Evolutionary conservation across 345 rosid genomes (phyloP).

Genomic region (Mallotus nudiflorus): DNA sequence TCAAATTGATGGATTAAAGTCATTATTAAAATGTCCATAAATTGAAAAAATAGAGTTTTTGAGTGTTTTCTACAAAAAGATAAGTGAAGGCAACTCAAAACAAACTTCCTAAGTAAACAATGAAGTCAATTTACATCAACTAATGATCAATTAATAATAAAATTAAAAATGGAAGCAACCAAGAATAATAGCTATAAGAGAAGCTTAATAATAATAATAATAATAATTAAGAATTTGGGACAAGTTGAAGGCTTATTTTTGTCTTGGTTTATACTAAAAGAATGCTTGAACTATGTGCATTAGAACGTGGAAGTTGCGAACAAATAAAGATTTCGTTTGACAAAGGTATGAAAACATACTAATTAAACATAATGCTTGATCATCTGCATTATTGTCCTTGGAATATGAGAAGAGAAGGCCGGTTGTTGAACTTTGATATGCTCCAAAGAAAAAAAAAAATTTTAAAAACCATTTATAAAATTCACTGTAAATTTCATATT

Average conservation of each 20-base stretch:
- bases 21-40: background rate
- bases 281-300: conserved; percentile 42
- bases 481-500: too few species aligned
- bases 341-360: too few species aligned
- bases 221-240: conserved; percentile 16
- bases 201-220: background rate
- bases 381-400: conserved; percentile 19
- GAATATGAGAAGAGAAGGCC: background rate
- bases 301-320: conserved; percentile 49
- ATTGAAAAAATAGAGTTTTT: too few species aligned
- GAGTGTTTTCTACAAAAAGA: background rate
- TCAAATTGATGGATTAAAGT: background rate
- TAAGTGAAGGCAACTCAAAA: conserved; percentile 7
- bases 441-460: too few species aligned
- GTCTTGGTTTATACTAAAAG: conserved; percentile 25
- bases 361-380: background rate
- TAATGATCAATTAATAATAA: background rate
- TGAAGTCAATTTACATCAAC: background rate
- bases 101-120: background rate
- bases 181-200: too few species aligned
- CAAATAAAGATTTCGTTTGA: conserved; percentile 37
- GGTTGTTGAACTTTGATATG: background rate
- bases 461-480: too few species aligned
- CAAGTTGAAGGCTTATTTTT: conserved; percentile 9
- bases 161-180: background rate